Evolutionary conservation across 371 early-diverging fungal genomes (phyloP), one percentile per base, ranked within the genome.

Genomic region (Batkoa obscura): DNA sequence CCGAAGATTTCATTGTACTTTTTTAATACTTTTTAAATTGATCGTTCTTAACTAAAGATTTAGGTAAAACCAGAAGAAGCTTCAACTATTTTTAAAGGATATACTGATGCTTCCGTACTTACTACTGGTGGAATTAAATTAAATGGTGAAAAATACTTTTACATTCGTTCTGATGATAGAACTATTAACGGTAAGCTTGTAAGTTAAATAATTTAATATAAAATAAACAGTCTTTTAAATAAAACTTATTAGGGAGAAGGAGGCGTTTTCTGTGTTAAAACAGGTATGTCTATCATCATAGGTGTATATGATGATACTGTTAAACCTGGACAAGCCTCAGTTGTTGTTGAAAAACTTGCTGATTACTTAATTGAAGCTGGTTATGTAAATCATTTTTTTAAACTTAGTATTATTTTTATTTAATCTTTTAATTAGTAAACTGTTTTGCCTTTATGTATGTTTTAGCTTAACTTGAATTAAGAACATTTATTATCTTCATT

Each of bases 121-220:
- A 77, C 71, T 47, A 80, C 78, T 37, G 66, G 61, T 53, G 93
- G 93, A 61, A 61, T 92, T 56, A 71, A 66, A 61, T 33, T 83
- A 23, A 72, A 66, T 55, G 78, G 79, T 63, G 65, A 57, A 47
- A 90, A 88, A 78, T 86, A 84, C 67, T 72, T 88, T 56, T 68
- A 73, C 10, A 63, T 93, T 37, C 61, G 72, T 51, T 78, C 78
- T 50, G 80, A 82, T 58, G 77, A 74, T 17, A 66, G 78, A 31
- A 67, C 67, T 56, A 78, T 90, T 62, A 86, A 87, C 62, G 88
- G 79, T 58, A 90, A 88, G 66, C 65, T 78, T 72, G 92, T 87
- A 71, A 64, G 59, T 54, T 32, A 35, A 31, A 45, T 33, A 15
- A 12, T 57, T 1, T 13, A n/a, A 2, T 38, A 15, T 43, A 12